Percentiles rank a stretch among this genome's conserved stretches.
Conservation (phyloP, 305 asterid species). For the Ajuga reptans region DNA sequence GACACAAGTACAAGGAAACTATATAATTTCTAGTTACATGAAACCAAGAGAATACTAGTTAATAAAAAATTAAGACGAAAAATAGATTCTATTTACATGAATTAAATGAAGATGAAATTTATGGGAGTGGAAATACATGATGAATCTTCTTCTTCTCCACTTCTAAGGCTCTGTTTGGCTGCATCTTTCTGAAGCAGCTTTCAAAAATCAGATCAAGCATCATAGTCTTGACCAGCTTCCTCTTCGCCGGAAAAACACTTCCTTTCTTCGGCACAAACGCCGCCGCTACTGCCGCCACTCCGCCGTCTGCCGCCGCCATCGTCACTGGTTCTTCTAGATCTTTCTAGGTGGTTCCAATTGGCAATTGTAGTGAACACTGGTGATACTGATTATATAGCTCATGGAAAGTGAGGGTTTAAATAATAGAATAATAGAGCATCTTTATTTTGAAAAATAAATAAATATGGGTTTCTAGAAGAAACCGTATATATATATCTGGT, state of each 20-base stretch:
- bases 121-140: constrained; percentile 14
- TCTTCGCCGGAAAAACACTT: constrained; percentile 34
- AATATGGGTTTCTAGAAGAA: constrained; percentile 5
- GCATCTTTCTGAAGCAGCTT: constrained; percentile 2
- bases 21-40: too few species aligned
- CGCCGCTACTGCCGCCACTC: background rate
- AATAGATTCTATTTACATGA: background rate
- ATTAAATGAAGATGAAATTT: background rate
- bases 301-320: constrained; percentile 15
- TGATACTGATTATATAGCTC: background rate
- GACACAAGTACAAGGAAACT: too few species aligned
- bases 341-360: background rate
- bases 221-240: constrained; percentile 32
- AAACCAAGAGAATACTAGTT: too few species aligned
- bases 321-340: constrained; percentile 9
- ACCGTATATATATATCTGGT: too few species aligned
- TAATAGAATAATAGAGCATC: background rate
- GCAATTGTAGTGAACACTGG: background rate
- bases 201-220: constrained; percentile 16
- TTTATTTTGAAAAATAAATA: background rate
- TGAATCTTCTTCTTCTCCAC: background rate
- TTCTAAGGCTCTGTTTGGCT: constrained; percentile 16
- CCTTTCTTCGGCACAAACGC: constrained; percentile 21
- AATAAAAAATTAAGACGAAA: background rate
- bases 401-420: background rate